Evolutionary conservation across 2,329 filamentous ascomycete species (phyloP), one percentile per base, ranked within the genome.

Genomic region (Colletotrichum filicis): DNA sequence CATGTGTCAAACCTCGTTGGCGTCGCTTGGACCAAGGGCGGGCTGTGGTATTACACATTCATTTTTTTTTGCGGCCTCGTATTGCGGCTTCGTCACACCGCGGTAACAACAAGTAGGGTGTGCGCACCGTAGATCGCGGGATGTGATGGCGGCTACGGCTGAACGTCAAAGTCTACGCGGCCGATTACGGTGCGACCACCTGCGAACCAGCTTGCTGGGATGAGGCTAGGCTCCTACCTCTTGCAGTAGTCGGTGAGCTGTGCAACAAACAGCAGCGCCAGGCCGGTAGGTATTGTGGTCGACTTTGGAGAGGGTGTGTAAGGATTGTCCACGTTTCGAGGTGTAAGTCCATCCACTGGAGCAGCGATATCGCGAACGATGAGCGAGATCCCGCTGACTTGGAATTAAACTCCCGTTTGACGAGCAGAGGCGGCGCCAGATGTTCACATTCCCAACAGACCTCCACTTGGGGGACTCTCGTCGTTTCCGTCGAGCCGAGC

Each of bases 171-270:
- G 37, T 53, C 37, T 49, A 72, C 58, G 53, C 53, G 46, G 63
- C 37, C 24, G 65, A 30, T 63, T 32, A 28, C 58, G 30, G 65
- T 68, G 69, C 56, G 42, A 68, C 58, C 69, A 64, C 69, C 59
- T 68, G 7, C 30, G 59, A 67, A 63, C 69, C 69, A 64, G 61
- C 53, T 46, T 42, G 59, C 53, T 32, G 69, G 65, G 65, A 72
- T 69, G 30, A 26, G 57, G 46, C 52, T 53, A 52, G 69, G 59
- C 59, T 63, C 30, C 28, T 58, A 11, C 26, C n/a, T 12, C 22
- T 22, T 72, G 30, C 59, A 72, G 30, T 22, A 53, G 28, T 63
- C 16, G 42, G 65, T 69, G 37, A 53, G 26, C 24, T 30, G 37
- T 42, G 37, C 37, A 42, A 42, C 63, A 42, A 62, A 53, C 49